Evolutionary conservation across 208 protist genomes (phyloP).

Genomic region (Novymonas esmeraldas): DNA sequence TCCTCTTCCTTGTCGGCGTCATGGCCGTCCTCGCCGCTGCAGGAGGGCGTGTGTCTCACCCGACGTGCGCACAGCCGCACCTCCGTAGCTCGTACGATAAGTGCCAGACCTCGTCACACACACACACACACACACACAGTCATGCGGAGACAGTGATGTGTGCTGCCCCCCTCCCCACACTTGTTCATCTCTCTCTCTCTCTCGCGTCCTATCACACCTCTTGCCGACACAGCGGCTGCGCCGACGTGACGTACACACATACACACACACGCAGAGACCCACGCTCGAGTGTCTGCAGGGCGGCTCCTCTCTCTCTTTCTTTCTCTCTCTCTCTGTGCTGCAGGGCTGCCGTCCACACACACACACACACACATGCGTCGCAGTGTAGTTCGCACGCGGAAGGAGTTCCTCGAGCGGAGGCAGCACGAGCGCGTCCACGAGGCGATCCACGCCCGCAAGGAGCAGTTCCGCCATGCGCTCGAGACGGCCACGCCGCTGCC

Average conservation of each 20-base stretch:
- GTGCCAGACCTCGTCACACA: no score
- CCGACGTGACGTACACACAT: no score
- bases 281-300: neutral
- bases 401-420: conserved; percentile 87
- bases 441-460: conserved; percentile 75
- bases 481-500: conserved; percentile 80
- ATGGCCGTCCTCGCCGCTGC: no score
- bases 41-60: no score
- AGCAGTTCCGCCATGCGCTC: conserved; percentile 85
- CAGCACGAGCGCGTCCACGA: conserved; percentile 87
- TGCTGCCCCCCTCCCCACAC: neutral
- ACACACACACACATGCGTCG: no score
- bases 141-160: neutral
- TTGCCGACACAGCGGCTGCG: neutral
- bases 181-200: neutral
- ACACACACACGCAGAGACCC: neutral
- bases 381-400: conserved; percentile 78
- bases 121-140: neutral
- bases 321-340: neutral
- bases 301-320: neutral
- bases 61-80: no score
- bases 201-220: neutral
- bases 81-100: no score
- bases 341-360: neutral
- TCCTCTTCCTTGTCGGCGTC: no score